These are phyloP conservation scores for Hygrocybe coccinea DNA, from an alignment of 768 basidiomycete species.

Conservation along the genomic window DNA sequence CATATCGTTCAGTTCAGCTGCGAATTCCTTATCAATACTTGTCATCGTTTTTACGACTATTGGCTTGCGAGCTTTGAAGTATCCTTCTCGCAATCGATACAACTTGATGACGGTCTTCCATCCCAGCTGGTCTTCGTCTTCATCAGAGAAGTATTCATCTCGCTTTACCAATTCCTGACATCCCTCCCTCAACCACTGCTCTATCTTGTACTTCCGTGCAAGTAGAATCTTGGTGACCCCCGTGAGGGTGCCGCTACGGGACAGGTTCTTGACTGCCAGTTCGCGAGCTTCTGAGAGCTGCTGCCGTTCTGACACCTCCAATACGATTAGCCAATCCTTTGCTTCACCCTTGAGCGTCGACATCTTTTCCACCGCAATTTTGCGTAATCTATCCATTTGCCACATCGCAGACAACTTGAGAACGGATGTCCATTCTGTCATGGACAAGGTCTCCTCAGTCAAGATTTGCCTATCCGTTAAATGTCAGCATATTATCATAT, in stretches of 20 bases:
- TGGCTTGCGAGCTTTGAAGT: too few relatives aligned
- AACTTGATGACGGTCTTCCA: too few relatives aligned
- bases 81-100: too few relatives aligned
- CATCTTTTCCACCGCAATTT: not conserved
- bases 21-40: too few relatives aligned
- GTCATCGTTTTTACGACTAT: not conserved
- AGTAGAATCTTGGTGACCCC: not conserved
- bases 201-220: not conserved
- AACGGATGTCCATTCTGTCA: constrained; percentile 6
- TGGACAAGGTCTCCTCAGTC: not conserved
- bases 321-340: too few relatives aligned
- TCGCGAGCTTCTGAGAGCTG: constrained; percentile 2
- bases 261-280: constrained; percentile 1
- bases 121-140: too few relatives aligned
- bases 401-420: constrained; percentile 9
- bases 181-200: too few relatives aligned
- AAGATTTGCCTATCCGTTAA: not conserved
- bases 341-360: not conserved
- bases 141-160: too few relatives aligned
- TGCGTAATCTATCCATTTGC: not conserved
- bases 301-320: not conserved
- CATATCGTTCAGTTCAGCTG: too few relatives aligned
- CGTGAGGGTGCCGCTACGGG: too few relatives aligned
- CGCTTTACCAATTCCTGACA: too few relatives aligned
- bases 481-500: not conserved